Evolutionary conservation across 106 monocot species (phyloP), one percentile per base, ranked within the genome.

Genomic region (Phalaenopsis equestris): DNA sequence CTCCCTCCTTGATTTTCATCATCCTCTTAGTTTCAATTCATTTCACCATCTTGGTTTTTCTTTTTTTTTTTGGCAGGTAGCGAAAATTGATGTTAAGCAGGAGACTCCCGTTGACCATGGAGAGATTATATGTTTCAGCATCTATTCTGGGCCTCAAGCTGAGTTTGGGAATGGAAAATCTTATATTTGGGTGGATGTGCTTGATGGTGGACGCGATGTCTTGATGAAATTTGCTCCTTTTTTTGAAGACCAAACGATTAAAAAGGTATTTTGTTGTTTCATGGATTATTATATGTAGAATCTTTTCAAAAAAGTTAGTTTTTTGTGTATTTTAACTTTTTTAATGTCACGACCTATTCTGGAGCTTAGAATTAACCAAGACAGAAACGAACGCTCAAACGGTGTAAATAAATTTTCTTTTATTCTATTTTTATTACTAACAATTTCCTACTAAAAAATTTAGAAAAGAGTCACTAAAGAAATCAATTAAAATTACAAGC

Each of bases 61-160:
- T 56, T 30, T 21, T 38, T 75, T 46, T 80, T 43, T 49, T 56
- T 30, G 84, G 8, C 86, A 99, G 94, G 99, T 99, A 45, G 81
- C 94, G 56, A 88, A 87, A 12, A 93, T 99, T 90, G 91, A 99
- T 83, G 91, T 99, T 73, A 95, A 95, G 79, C 82, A 88, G 83
- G 99, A 99, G 72, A 99, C 99, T 72, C 99, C 95, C 43, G 95
- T 99, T 87, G 86, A 41, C 78, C 99, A 99, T 86, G 95, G 99
- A 38, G 87, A 99, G 80, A 84, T 99, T 23, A 89, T 89, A 80
- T 99, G 95, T 81, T 99, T 99, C 79, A 99, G 99, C 80, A 93
- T 99, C 78, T 95, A 91, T 83, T 99, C 88, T 72, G 95, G 92
- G 38, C 72, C 85, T 42, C 19, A 81, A 73, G 93, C 87, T 77